Evolutionary conservation across 331 rosid genomes (phyloP).

Genomic region (Stylosanthes scabra): DNA sequence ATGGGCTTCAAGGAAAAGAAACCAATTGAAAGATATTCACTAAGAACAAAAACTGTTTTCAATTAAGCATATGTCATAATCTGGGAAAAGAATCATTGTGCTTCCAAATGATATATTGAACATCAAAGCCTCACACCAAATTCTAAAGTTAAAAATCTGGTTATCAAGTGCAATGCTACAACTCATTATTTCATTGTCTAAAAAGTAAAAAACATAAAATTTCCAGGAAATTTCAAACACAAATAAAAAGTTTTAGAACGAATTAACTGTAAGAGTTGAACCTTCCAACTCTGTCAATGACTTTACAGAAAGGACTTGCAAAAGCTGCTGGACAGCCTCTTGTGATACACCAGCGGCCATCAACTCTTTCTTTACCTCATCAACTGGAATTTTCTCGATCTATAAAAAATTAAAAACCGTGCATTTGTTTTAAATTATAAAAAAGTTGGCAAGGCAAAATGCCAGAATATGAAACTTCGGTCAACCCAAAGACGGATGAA

Average conservation of each 20-base stretch:
- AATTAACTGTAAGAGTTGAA: slow-evolving; percentile 38
- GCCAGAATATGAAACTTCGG: slow-evolving; percentile 34
- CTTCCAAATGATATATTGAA: slow-evolving; percentile 10
- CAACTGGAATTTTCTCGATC: slow-evolving; percentile 89
- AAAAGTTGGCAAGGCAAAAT: slow-evolving; percentile 8
- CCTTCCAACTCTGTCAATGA: slow-evolving; percentile 93
- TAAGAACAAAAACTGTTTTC: neutral
- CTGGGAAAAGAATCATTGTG: neutral
- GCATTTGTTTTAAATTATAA: slow-evolving; percentile 6
- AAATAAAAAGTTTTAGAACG: slow-evolving; percentile 3
- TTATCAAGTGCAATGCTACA: slow-evolving; percentile 19
- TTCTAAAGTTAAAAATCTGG: slow-evolving; percentile 29
- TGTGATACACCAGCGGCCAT: slow-evolving; percentile 69
- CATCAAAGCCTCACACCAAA: slow-evolving; percentile 30
- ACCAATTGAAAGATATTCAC: neutral
- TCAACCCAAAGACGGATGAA: slow-evolving; percentile 25
- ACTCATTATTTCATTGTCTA: neutral
- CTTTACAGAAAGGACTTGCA: slow-evolving; percentile 92
- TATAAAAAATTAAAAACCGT: slow-evolving; percentile 40
- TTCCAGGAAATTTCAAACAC: slow-evolving; percentile 18
- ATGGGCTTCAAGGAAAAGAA: slow-evolving; percentile 30
- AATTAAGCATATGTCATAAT: neutral
- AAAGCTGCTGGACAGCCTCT: slow-evolving; percentile 76
- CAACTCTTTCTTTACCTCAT: slow-evolving; percentile 78
- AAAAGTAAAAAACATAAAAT: slow-evolving; percentile 28